Evolutionary conservation across 495 filamentous ascomycete genomes (phyloP).

Genomic region (Podospora anserina): DNA sequence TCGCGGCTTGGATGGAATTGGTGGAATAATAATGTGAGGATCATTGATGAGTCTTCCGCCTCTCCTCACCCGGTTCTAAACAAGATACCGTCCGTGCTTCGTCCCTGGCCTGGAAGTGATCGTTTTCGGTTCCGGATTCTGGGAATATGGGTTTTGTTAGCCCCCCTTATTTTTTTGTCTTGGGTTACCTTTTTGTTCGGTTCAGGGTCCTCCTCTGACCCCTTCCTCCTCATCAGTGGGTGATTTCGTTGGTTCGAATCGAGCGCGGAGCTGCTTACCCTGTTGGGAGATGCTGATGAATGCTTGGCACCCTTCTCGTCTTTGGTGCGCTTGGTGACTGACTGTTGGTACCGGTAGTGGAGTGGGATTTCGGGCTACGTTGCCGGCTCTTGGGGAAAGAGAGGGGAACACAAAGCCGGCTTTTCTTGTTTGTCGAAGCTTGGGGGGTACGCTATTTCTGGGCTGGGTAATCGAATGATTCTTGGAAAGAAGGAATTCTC

Average conservation of each 20-base stretch:
- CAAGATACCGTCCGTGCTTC: neutral
- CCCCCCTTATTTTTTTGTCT: neutral
- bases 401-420: slow-evolving; percentile 4
- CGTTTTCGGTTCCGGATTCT: neutral
- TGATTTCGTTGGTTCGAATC: neutral
- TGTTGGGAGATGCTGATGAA: slow-evolving; percentile 1
- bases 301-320: neutral
- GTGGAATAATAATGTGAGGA: neutral
- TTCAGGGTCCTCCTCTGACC: neutral
- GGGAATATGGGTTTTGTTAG: neutral
- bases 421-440: neutral
- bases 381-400: slow-evolving; percentile 9
- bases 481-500: neutral
- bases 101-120: neutral
- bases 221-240: neutral
- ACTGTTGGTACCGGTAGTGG: neutral
- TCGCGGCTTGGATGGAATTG: neutral
- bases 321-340: neutral
- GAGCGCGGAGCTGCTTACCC: slow-evolving; percentile 9
- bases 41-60: neutral
- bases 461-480: neutral
- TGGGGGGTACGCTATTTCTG: neutral
- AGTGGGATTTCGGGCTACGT: slow-evolving; percentile 10
- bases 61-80: neutral
- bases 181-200: neutral